Evolutionary conservation across 805 yeast species (phyloP).

Genomic region (Teunomyces pallodes): DNA sequence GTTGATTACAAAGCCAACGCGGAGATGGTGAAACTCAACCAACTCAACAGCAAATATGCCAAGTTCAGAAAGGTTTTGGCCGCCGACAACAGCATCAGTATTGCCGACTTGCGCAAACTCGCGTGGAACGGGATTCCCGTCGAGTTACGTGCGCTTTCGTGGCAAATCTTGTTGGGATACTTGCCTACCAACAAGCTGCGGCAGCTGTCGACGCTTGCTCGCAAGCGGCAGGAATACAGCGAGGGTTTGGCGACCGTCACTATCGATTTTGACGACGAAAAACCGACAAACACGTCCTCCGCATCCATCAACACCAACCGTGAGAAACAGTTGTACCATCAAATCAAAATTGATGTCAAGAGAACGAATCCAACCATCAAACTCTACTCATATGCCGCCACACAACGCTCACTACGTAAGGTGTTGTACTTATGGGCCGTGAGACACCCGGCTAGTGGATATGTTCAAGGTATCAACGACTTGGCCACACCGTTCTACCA

Average conservation of each 20-base stretch:
- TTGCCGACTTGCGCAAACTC: constrained; percentile 67
- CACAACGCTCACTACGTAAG: constrained; percentile 77
- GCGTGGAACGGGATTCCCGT: constrained; percentile 95
- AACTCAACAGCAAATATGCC: constrained; percentile 57
- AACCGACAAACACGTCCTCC: constrained; percentile 12
- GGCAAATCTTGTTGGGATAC: constrained; percentile 91
- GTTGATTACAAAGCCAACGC: constrained; percentile 40
- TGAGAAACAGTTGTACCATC: constrained; percentile 89
- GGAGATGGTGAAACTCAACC: constrained; percentile 56
- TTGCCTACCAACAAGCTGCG: constrained; percentile 82
- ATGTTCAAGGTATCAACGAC: constrained; percentile 97
- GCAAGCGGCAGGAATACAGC: constrained; percentile 82
- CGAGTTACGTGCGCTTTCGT: constrained; percentile 73
- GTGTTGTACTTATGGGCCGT: constrained; percentile 92
- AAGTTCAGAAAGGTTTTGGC: constrained; percentile 64
- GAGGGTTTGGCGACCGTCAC: constrained; percentile 73
- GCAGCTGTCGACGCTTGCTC: constrained; percentile 61
- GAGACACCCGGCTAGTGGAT: constrained; percentile 96
- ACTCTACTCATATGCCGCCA: constrained; percentile 63
- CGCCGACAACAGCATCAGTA: constrained; percentile 51
- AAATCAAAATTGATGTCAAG: constrained; percentile 90
- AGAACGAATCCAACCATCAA: constrained; percentile 86
- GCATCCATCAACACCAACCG: constrained; percentile 15
- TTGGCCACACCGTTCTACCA: constrained; percentile 90
- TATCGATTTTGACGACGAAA: constrained; percentile 34